Base-by-base conservation (phyloP, 257 asterid species). In the Asclepias syriaca region DNA sequence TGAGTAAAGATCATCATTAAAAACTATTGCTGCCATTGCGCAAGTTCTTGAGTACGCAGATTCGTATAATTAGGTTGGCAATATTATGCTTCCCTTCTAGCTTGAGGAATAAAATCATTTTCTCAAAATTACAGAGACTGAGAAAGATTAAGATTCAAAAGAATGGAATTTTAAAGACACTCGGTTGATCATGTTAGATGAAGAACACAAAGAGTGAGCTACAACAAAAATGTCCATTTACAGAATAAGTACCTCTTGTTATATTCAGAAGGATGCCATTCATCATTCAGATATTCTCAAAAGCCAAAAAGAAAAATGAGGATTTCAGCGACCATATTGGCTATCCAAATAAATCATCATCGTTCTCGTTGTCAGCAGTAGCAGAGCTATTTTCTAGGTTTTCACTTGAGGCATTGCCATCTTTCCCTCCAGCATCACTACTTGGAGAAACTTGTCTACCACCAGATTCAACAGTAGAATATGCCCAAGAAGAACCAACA, bases 401-500 rank as follows among this genome's bases (percentile, higher is more conserved):
- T 77, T 72, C 83, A 50, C 46, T 68, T 64, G 72, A 70, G 53
- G 71, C 65, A 72, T 83, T 73, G 32, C 77, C 70, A 70, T 77
- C 50, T 56, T 64, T 84, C 79, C 82, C 85, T 69, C 80, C 79
- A 65, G 81, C 77, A 50, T 60, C 77, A 66, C 75, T 74, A 73
- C 82, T 58, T 2, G 82, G 74, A 82, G 88, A 75, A 71, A 77
- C 78, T 72, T 78, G 87, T 75, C 58, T 68, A 69, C 71, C 79
- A 71, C 79, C 76, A 32, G 83, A 71, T 71, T 70, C 83, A 68
- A 58, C 69, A 40, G 96, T 65, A 12, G 92, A 75, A 75, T 76
- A 80, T 14, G 96, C 98, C 98, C 98, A 93, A 76, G 96, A 85
- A 56, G 96, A 85, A 54, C 97, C 97, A 3, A 87, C 96, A 80